Evolutionary conservation across 108 stramenopile species (phyloP), one percentile per base, ranked within the genome.

Genomic region (Conticribra guillardii): DNA sequence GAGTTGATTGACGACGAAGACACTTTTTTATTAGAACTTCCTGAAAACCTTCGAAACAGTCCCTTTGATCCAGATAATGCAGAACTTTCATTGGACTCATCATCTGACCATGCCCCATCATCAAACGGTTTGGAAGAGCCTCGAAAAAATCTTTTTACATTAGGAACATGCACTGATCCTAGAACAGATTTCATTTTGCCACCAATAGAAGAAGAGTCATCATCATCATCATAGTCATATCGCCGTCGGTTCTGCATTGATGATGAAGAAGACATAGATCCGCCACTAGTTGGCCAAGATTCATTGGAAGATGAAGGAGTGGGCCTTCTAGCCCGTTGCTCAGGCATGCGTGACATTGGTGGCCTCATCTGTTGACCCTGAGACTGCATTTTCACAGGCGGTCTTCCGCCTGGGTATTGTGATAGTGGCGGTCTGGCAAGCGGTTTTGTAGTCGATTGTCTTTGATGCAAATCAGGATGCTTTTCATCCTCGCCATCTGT

Each of bases 61-160:
- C 5, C 34, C 15, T 33, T 28, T 1, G 24, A 5, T 44, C 37
- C 44, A 3, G 32, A 23, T 22, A 51, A 17, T 51, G 21, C 53
- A 28, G 54, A 67, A 54, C 46, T 55, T 32, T 64, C 56, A 28
- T 21, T 57, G 22, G 71, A 48, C 64, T 80, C 79, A 59, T 80
- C 71, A 41, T 80, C 79, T 2, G 71, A 68, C 79, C 79, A 80
- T 5, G 79, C 66, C 24, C 71, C 79, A 23, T 80, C 79, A 64
- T 80, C 79, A 32, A 68, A 79, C 1, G 28, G 26, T 0, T 60
- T 32, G 0, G 31, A 26, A 16, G 64, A 60, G 8, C 61, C 52
- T 31, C 64, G 58, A 31, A 80, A 73, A 1, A 69, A 19, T 57
- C 51, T 62, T 19, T 59, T 54, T 29, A 73, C 45, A 3, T 65